A percentile compares a stretch with the other conserved stretches of the same genome.
phyloP scores from a whole-genome alignment of 192 early-diverging fungal genomes.

The Mortierella alpina region DNA sequence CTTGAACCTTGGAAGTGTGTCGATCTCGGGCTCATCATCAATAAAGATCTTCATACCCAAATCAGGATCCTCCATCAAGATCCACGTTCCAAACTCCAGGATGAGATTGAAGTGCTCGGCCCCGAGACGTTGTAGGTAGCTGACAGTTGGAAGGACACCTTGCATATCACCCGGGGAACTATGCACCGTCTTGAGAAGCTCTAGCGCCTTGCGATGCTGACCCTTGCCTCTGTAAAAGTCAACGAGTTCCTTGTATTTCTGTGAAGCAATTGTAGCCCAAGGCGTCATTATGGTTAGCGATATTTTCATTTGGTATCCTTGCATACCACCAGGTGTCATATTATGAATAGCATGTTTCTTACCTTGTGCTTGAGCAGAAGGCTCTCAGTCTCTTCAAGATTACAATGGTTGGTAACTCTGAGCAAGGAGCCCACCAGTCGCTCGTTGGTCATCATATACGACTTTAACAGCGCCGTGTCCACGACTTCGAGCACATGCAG shows the following conservation, averaged over 20 bases:
- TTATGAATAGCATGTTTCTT: not conserved
- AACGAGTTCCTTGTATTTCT: constrained; percentile 90
- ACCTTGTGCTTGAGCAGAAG: constrained; percentile 82
- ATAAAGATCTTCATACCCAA: constrained; percentile 78
- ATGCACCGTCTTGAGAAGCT: constrained; percentile 74
- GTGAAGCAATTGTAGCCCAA: not conserved
- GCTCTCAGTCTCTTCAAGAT: constrained; percentile 84
- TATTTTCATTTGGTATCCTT: too few relatives aligned
- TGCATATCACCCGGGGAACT: constrained; percentile 62
- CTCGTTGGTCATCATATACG: constrained; percentile 89
- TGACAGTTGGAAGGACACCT: constrained; percentile 73
- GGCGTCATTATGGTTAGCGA: not conserved
- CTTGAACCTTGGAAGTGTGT: constrained; percentile 68
- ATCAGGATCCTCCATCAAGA: constrained; percentile 72
- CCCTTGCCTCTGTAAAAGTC: constrained; percentile 94
- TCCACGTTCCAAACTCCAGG: constrained; percentile 84
- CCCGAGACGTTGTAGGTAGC: constrained; percentile 84
- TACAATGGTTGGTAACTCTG: constrained; percentile 89
- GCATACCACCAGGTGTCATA: too few relatives aligned
- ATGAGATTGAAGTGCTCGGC: constrained; percentile 84
- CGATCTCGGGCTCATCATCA: constrained; percentile 69
- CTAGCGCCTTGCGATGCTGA: constrained; percentile 89
- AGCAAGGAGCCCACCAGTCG: constrained; percentile 91
- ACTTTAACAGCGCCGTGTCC: constrained; percentile 91
- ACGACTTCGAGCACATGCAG: constrained; percentile 71